Base-by-base conservation (phyloP, 495 filamentous ascomycete species). In the Podospora australis region DNA sequence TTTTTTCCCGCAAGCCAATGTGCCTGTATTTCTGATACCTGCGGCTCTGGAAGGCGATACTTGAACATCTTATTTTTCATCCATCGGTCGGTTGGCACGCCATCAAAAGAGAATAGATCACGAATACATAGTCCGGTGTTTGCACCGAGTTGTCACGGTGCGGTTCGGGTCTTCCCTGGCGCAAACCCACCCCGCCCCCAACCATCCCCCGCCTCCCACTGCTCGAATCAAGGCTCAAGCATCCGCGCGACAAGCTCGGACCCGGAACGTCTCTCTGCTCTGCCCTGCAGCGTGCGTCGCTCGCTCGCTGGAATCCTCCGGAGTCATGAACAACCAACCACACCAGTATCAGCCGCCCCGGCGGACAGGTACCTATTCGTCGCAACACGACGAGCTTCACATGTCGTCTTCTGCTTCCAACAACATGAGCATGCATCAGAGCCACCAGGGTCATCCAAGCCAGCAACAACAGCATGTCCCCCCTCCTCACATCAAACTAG, bases 301-400 rank as follows among this genome's bases (percentile, higher is more conserved):
- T 28, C 7, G 38, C 16, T 28, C 11, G 13, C 24, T 32, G 21
- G 24, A 30, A 9, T 3, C 34, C 22, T 21, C 24, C 23, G 29
- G 7, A 39, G 40, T 17, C 73, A 88, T 63, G 74, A 82, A 72
- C 47, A 67, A 66, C 50, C 56, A 64, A 52, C 57, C 53, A 51
- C 63, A 61, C 48, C 66, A 72, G 54, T 69, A 70, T 55, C 69
- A 69, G 54, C 63, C 67, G 55, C 63, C 61, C 38, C 60, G 69
- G 60, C 68, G 69, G 54, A 54, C 64, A 48, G 64, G 64, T 23
- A 66, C 65, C 44, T 73, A 68, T 57, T 60, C 67, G 54, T 62
- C 67, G 16, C 70, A 72, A 53, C 66, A 67, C 52, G 87, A 90
- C 55, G 88, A 94, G 70, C 75, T 90, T 56, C 87, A 91, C 67